Percentiles rank a stretch among this genome's conserved stretches.
These are phyloP conservation scores for Phytophthora brassicae DNA, from an alignment of 352 stramenopile genomes.

Conservation along the genomic window DNA sequence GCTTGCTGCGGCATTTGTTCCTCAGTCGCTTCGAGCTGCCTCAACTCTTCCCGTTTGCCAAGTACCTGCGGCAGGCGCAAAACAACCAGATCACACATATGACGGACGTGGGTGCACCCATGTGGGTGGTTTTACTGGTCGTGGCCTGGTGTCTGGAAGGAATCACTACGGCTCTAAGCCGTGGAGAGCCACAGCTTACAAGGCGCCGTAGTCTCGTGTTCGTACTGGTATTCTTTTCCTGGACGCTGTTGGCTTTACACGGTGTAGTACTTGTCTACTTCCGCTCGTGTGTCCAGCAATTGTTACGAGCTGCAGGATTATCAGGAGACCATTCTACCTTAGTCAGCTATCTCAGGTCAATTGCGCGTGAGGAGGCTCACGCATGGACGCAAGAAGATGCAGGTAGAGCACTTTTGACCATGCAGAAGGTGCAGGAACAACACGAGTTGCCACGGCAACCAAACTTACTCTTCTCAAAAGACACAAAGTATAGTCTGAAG, in stretches of 20 bases:
- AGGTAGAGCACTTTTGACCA: slow-evolving; percentile 12
- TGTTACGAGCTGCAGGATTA: slow-evolving; percentile 35
- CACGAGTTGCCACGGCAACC: slow-evolving; percentile 1
- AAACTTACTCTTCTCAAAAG: not conserved
- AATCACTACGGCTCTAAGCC: slow-evolving; percentile 9
- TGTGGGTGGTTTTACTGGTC: slow-evolving; percentile 47
- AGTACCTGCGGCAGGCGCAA: slow-evolving; percentile 67
- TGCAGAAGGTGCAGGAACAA: slow-evolving; percentile 22
- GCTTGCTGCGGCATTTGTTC: slow-evolving; percentile 47
- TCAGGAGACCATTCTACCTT: slow-evolving; percentile 3
- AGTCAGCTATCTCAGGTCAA: slow-evolving; percentile 7
- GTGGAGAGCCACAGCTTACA: not conserved
- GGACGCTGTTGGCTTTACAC: slow-evolving; percentile 34
- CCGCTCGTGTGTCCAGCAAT: slow-evolving; percentile 28
- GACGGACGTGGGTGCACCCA: slow-evolving; percentile 63
- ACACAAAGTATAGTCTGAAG: not conserved
- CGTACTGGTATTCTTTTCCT: slow-evolving; percentile 33
- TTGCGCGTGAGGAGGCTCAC: slow-evolving; percentile 19
- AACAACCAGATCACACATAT: slow-evolving; percentile 79
- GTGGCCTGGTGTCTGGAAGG: slow-evolving; percentile 45
- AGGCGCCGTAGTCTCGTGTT: slow-evolving; percentile 28
- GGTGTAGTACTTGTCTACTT: slow-evolving; percentile 43
- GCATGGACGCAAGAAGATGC: slow-evolving; percentile 23
- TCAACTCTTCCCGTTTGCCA: slow-evolving; percentile 64
- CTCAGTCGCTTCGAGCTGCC: slow-evolving; percentile 39